Conservation (phyloP, 2,329 filamentous ascomycete genomes). For the Fonsecaea pedrosoi region DNA sequence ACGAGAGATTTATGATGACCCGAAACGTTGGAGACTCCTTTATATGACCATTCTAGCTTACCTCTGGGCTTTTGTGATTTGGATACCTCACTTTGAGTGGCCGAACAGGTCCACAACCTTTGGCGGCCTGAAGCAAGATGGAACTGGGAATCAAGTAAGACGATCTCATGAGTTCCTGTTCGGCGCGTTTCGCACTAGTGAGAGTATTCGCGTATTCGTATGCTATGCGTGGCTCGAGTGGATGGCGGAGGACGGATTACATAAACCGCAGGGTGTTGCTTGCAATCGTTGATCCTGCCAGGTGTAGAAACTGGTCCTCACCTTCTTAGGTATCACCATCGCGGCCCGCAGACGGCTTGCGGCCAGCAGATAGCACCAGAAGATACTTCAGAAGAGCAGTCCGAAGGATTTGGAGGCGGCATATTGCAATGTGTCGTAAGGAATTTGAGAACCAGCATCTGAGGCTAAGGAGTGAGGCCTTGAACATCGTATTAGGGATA, state of each 20-base stretch:
- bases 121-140: not conserved
- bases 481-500: not conserved
- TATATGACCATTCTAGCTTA: not conserved
- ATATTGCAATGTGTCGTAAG: not conserved
- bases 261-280: not conserved
- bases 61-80: not conserved
- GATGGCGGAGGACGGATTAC: not conserved
- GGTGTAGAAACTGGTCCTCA: not conserved
- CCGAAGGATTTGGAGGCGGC: not conserved
- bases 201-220: not conserved
- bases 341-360: not conserved
- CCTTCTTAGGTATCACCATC: not conserved
- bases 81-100: not conserved
- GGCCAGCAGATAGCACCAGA: not conserved
- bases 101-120: not conserved
- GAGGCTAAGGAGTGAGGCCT: not conserved
- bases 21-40: not conserved
- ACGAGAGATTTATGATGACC: too few species aligned
- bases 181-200: not conserved
- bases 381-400: not conserved
- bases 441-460: not conserved
- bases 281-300: not conserved
- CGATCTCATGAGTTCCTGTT: not conserved
- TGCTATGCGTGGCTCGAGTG: not conserved
- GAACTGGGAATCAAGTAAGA: not conserved